phyloP scores from a whole-genome alignment of 495 filamentous ascomycete species.

The Hypoxylon trugodes region DNA sequence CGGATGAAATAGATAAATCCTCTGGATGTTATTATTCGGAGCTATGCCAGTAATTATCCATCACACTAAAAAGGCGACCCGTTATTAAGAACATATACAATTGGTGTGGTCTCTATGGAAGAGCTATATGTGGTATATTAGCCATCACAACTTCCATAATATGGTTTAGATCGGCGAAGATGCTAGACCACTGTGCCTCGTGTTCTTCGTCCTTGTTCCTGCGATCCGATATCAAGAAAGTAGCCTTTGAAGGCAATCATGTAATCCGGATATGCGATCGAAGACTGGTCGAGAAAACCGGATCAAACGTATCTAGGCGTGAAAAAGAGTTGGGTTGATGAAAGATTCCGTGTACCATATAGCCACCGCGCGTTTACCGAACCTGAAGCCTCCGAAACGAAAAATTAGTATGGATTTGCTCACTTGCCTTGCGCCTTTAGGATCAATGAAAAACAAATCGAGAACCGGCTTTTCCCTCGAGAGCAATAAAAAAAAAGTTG shows the following conservation, averaged over 20 bases:
- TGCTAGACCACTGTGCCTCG: background rate
- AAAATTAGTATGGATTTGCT: conserved; percentile 22
- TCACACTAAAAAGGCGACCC: background rate
- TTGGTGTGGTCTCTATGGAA: conserved; percentile 18
- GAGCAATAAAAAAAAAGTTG: conserved; percentile 17
- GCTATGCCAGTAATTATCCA: too few relatives aligned
- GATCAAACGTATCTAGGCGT: background rate
- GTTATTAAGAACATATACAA: conserved; percentile 26
- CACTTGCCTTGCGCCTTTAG: conserved; percentile 37
- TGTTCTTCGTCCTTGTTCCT: background rate
- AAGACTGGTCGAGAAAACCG: conserved; percentile 13
- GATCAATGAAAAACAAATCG: conserved; percentile 12
- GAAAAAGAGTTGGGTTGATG: conserved; percentile 1
- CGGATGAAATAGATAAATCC: too few relatives aligned
- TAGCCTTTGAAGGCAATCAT: conserved; percentile 11
- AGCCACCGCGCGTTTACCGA: conserved; percentile 15
- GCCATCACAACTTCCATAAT: background rate
- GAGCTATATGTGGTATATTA: conserved; percentile 10
- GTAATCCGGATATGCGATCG: background rate
- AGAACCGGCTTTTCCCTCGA: conserved; percentile 14
- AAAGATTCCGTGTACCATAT: conserved; percentile 3
- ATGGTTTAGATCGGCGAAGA: background rate
- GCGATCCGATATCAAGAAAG: conserved; percentile 7
- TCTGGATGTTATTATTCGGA: too few relatives aligned
- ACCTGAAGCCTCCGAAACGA: conserved; percentile 19